Evolutionary conservation across 139 green algal species (phyloP), one percentile per base, ranked within the genome.

Genomic region (Tetraselmis chui): DNA sequence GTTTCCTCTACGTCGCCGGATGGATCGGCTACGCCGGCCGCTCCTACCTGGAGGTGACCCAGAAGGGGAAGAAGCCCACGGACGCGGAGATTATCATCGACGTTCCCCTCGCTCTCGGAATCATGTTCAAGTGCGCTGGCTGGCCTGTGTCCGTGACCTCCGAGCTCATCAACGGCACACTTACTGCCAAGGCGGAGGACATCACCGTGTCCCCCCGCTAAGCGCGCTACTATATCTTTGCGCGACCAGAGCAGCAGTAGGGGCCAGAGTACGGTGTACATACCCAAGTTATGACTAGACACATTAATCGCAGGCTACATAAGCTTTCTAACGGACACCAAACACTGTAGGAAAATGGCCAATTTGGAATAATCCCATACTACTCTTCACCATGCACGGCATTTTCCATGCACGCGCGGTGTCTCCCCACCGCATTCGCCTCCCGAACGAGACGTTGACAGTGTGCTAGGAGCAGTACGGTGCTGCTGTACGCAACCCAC

Each of bases 41-140:
- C 84, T 83, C 94, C 81, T 99, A 99, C 94, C 85, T 99, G 75
- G 89, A 89, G 32, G 32, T 76, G 24, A 82, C 83, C 23, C 84
- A 84, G 77, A 89, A 90, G 85, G 79, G 78, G 22, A 90, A 91
- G 85, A 96, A 95, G 89, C 91, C 94, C 67, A 95, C 84, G 0
- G 89, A 98, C 85, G 98, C 97, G 91, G 96, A 99, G 94, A 97
- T 97, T 91, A 99, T 99, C 90, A 98, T 98, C 78, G 95, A 98
- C 79, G 95, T 98, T 31, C 95, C 95, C 31, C 79, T 95, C 75
- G 96, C 96, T 1, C 32, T 95, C 23, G 86, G 86, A 78, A 85
- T 96, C 32, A 84, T 93, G 26, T 88, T 90, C 59, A 78, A 93
- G 86, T 93, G 93, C 77, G 82, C 87, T 29, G 90, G 67, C 75